phyloP scores from a whole-genome alignment of 495 filamentous ascomycete genomes.

The Xylaria bambusicola region DNA sequence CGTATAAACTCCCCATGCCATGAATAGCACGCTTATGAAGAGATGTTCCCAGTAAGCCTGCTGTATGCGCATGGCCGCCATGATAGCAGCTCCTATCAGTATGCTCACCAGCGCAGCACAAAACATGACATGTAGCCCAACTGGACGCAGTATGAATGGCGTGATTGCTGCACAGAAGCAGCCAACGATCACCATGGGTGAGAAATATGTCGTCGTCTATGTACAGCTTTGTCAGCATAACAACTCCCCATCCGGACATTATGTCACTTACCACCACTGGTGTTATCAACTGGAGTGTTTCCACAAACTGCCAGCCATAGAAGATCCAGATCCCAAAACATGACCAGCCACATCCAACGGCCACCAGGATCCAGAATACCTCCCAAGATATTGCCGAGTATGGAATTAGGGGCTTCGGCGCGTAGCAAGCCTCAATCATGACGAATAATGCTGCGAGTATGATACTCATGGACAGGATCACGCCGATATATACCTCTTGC shows the following conservation, averaged over 20 bases:
- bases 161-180: conserved; percentile 47
- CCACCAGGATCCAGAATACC: conserved; percentile 51
- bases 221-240: neutral
- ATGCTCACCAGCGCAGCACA: conserved; percentile 51
- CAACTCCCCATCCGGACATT: neutral
- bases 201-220: conserved; percentile 25
- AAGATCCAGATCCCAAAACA: conserved; percentile 60
- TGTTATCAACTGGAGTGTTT: conserved; percentile 46
- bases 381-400: conserved; percentile 46
- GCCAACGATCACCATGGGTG: conserved; percentile 27
- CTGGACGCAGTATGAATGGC: conserved; percentile 43
- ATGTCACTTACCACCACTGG: conserved; percentile 48
- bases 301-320: conserved; percentile 58
- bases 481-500: conserved; percentile 51
- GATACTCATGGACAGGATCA: conserved; percentile 52
- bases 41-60: conserved; percentile 60
- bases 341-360: conserved; percentile 57
- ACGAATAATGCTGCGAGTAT: conserved; percentile 51
- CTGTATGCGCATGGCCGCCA: conserved; percentile 46
- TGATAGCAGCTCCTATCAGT: conserved; percentile 41
- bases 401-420: conserved; percentile 54
- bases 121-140: conserved; percentile 48
- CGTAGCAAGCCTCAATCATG: conserved; percentile 45
- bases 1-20: conserved; percentile 62
- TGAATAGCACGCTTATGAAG: conserved; percentile 56